Evolutionary conservation across 345 rosid genomes (phyloP).

Genomic region (Ricinus communis): DNA sequence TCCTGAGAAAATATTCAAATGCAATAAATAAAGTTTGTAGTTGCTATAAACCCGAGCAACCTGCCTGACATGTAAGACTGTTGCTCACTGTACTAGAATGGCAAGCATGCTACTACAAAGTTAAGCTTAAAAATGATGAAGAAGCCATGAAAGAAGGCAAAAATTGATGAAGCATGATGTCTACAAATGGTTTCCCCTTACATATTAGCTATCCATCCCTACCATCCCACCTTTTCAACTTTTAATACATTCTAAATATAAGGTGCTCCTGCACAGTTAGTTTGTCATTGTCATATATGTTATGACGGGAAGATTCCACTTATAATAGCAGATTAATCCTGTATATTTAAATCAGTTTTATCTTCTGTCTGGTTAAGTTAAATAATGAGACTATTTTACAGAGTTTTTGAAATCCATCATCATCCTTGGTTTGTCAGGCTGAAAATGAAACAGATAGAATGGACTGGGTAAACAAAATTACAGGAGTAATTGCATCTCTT

Average conservation of each 20-base stretch:
- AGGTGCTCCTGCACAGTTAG: not conserved
- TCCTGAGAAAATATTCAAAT: too few relatives aligned
- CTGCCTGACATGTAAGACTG: not conserved
- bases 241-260: not conserved
- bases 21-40: too few relatives aligned
- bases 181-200: not conserved
- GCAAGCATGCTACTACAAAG: not conserved
- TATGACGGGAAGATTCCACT: not conserved
- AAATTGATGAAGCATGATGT: not conserved
- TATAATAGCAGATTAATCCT: not conserved
- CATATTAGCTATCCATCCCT: not conserved
- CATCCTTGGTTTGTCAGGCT: conserved; percentile 48
- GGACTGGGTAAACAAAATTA: conserved; percentile 83
- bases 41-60: too few relatives aligned
- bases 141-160: not conserved
- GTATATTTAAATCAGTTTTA: not conserved
- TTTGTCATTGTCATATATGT: not conserved
- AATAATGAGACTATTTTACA: not conserved
- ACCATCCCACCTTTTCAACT: not conserved
- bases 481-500: conserved; percentile 67
- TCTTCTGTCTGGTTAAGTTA: not conserved
- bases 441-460: conserved; percentile 82
- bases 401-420: not conserved
- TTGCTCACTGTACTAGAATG: not conserved
- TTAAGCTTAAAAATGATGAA: not conserved